A percentile compares a stretch with the other conserved stretches of the same genome.
Conservation (phyloP, 352 stramenopile genomes). For the Phytophthora macrochlamydospora region DNA sequence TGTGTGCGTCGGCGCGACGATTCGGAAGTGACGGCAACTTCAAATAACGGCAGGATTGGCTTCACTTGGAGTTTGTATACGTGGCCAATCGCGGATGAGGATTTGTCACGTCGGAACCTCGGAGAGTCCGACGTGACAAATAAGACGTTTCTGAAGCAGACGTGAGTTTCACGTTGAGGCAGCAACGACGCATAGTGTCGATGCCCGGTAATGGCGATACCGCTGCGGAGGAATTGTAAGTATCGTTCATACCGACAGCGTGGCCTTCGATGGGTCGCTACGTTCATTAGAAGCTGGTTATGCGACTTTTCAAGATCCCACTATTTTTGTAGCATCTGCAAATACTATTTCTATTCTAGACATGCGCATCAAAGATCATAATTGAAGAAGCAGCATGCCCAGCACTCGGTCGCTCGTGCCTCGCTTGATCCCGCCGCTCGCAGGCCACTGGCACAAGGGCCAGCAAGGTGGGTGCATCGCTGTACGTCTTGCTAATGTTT, state of each 20-base stretch:
- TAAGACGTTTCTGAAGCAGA: background rate
- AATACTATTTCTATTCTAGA: background rate
- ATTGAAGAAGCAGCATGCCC: background rate
- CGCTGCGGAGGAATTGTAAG: too few relatives aligned
- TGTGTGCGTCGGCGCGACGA: conserved; percentile 18
- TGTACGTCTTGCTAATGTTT: background rate
- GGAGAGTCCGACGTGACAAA: background rate
- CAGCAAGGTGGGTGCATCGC: conserved; percentile 57
- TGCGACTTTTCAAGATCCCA: too few relatives aligned
- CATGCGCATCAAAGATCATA: background rate
- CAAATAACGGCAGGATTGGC: conserved; percentile 9
- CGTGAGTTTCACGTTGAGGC: background rate
- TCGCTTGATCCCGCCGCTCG: conserved; percentile 70
- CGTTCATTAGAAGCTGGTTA: too few relatives aligned
- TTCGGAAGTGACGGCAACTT: conserved; percentile 33
- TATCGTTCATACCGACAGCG: too few relatives aligned
- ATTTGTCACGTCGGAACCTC: conserved; percentile 17
- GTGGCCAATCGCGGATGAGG: background rate
- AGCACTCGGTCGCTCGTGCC: conserved; percentile 35
- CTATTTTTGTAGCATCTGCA: too few relatives aligned
- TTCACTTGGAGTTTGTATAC: background rate
- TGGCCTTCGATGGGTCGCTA: too few relatives aligned
- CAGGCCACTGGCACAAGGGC: conserved; percentile 69
- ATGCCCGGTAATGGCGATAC: too few relatives aligned
- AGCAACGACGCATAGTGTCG: too few relatives aligned